Conservation (phyloP, 2,329 filamentous ascomycete genomes). For the Pochonia chlamydosporia region DNA sequence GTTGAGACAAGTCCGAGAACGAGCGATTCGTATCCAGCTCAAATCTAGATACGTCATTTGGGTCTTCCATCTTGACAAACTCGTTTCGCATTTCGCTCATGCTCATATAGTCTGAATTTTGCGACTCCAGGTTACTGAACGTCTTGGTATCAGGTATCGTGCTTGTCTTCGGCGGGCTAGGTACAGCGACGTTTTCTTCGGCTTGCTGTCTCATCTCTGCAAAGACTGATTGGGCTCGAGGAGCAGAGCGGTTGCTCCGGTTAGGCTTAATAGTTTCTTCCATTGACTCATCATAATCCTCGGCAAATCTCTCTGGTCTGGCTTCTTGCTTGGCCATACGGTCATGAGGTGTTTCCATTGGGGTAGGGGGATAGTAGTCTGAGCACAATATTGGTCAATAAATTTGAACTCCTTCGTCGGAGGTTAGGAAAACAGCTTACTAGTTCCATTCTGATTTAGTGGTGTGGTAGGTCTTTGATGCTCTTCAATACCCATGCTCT, state of each 20-base stretch:
- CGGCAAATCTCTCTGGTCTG: conserved; percentile 46
- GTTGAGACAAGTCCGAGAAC: conserved; percentile 44
- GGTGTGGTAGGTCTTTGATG: conserved; percentile 55
- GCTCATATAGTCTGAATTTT: conserved; percentile 51
- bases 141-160: conserved; percentile 38
- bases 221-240: conserved; percentile 46
- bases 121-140: conserved; percentile 47
- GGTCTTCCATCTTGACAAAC: conserved; percentile 32
- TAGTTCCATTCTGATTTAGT: conserved; percentile 49
- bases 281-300: conserved; percentile 60
- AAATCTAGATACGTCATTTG: conserved; percentile 26
- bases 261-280: conserved; percentile 59
- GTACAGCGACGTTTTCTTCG: conserved; percentile 42
- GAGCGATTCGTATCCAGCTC: conserved; percentile 26
- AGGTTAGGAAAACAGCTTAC: conserved; percentile 41
- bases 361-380: conserved; percentile 64
- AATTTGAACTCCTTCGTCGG: conserved; percentile 1
- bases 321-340: conserved; percentile 35
- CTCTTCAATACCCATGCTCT: conserved; percentile 42
- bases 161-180: conserved; percentile 51
- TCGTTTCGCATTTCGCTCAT: conserved; percentile 43
- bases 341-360: conserved; percentile 57
- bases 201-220: conserved; percentile 53
- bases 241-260: conserved; percentile 35
- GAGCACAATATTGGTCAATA: conserved; percentile 8